Percentiles rank a stretch among this genome's conserved stretches.
Conservation (phyloP, 2,329 filamentous ascomycete species). For the Metarhizium album region DNA sequence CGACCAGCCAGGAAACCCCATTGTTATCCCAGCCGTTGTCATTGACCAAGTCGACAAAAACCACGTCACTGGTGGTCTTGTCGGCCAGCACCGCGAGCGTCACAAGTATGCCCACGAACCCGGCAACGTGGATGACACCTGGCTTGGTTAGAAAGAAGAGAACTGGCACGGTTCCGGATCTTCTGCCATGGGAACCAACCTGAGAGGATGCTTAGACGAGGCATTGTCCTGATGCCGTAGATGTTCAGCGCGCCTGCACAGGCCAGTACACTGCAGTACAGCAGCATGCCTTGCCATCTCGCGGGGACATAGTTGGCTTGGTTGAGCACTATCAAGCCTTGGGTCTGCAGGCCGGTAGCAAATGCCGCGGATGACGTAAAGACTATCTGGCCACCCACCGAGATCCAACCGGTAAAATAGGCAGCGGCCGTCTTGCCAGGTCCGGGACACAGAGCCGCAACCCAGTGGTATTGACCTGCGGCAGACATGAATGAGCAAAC, state of each 20-base stretch:
- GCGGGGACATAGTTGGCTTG: slow-evolving; percentile 26
- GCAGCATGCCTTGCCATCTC: slow-evolving; percentile 34
- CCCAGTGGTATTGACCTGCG: slow-evolving; percentile 35
- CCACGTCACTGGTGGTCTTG: slow-evolving; percentile 19
- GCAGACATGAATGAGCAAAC: neutral
- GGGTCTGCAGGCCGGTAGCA: slow-evolving; percentile 31
- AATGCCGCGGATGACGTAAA: slow-evolving; percentile 37
- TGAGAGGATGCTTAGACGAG: slow-evolving; percentile 21
- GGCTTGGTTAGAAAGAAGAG: neutral
- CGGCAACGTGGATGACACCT: slow-evolving; percentile 18
- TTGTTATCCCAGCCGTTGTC: slow-evolving; percentile 20
- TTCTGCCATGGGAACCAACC: slow-evolving; percentile 1
- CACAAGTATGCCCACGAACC: slow-evolving; percentile 17
- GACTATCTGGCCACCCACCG: slow-evolving; percentile 33
- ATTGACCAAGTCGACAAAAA: slow-evolving; percentile 22
- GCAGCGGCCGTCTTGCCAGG: slow-evolving; percentile 6
- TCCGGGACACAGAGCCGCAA: slow-evolving; percentile 22
- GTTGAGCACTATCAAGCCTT: slow-evolving; percentile 32
- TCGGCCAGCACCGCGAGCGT: slow-evolving; percentile 19
- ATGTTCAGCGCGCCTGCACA: slow-evolving; percentile 30
- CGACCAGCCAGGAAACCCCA: slow-evolving; percentile 23
- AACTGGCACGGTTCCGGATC: neutral
- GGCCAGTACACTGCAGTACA: slow-evolving; percentile 32
- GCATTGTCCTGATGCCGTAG: slow-evolving; percentile 27
- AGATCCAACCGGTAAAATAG: slow-evolving; percentile 29